Evolutionary conservation across 2,329 filamentous ascomycete genomes (phyloP), one percentile per base, ranked within the genome.

Genomic region (Emericellopsis atlantica): DNA sequence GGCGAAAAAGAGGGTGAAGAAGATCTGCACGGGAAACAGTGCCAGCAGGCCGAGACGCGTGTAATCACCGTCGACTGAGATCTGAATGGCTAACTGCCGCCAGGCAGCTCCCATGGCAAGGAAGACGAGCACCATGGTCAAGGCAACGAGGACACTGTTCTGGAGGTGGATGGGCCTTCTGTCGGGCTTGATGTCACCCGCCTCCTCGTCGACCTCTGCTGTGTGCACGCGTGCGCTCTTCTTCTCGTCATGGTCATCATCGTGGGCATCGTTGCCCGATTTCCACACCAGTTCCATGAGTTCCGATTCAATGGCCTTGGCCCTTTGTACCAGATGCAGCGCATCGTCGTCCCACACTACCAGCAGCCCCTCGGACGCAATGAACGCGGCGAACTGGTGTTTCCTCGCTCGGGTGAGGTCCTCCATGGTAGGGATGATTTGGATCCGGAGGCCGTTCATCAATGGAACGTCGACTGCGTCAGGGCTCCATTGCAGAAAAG

Each of bases 321-420:
- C 84, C 42, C 84, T 70, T 42, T 74, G 63, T 5, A 88, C 67
- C 8, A 90, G 64, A 51, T 86, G 77, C 42, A 81, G 66, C 1
- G 84, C 75, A 43, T 89, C 82, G 48, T 90, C 84, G 48, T 90
- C 84, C 85, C 85, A 92, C 1, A 90, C 83, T 2, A 90, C 66
- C 1, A 92, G 64, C 5, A 89, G 65, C 5, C 76, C 75, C 46
- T 84, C 79, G 0, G 74, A 75, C 2, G 81, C 78, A 34, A 90
- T 70, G 54, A 90, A 89, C 7, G 85, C 84, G 11, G 84, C 84
- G 48, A 83, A 88, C 54, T 90, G 84, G 55, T 86, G 76, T 56
- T 86, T 89, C 44, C 84, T 72, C 5, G 82, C 83, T 33, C 76
- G 69, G 0, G 77, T 70, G 4, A 88, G 68, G 52, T 87, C 81